Percentiles rank a stretch among this genome's conserved stretches.
phyloP scores from a whole-genome alignment of 2,329 filamentous ascomycete genomes.

The Colletotrichum sp. region DNA sequence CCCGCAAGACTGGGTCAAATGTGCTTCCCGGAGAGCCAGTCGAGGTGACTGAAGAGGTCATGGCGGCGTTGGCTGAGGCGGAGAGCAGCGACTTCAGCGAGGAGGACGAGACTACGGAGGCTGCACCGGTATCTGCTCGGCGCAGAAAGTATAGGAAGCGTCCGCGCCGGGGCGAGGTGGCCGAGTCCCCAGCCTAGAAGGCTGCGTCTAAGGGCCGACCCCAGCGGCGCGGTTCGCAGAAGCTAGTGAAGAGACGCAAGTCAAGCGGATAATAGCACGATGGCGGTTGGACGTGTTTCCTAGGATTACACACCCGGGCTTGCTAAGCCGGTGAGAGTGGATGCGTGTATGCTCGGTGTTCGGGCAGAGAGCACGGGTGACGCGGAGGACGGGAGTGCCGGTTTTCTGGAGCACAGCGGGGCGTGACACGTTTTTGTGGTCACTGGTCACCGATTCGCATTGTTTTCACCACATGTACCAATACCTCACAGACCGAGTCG shows the following conservation, averaged over 20 bases:
- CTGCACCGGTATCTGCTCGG: background rate
- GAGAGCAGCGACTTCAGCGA: background rate
- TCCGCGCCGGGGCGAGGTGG: background rate
- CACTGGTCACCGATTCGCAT: background rate
- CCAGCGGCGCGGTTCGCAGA: background rate
- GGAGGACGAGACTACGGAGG: background rate
- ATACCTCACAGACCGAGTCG: background rate
- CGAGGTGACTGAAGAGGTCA: background rate
- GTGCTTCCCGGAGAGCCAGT: background rate
- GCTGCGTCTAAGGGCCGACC: background rate
- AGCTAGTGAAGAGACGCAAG: background rate
- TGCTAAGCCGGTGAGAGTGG: background rate
- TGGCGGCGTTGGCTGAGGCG: background rate
- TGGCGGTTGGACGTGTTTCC: background rate
- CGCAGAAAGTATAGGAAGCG: background rate
- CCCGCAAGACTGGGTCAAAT: constrained; percentile 2
- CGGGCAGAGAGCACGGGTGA: background rate
- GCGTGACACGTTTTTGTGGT: background rate
- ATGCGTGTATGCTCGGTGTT: background rate
- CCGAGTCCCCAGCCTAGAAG: constrained; percentile 1
- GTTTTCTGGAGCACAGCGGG: background rate
- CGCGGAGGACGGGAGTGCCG: background rate
- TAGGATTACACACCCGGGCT: background rate
- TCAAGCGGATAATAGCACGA: background rate
- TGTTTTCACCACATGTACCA: background rate